phyloP scores from a whole-genome alignment of 805 yeast genomes.

The Candida odintsovae region DNA sequence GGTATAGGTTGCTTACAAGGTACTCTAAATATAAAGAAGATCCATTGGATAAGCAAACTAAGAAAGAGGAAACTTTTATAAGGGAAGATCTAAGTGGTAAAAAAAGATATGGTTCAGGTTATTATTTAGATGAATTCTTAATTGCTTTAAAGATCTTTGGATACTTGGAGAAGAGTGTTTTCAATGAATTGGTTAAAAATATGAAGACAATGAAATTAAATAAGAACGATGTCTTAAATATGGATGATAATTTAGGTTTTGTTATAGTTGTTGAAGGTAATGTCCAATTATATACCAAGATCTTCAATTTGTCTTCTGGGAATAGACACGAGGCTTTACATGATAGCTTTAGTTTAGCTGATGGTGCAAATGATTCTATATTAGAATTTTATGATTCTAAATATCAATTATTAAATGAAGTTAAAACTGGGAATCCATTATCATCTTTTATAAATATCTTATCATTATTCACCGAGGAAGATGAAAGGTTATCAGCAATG shows the following conservation, averaged over 20 bases:
- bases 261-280: constrained; percentile 91
- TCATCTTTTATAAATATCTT: constrained; percentile 79
- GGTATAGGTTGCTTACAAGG: constrained; percentile 58
- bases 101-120: constrained; percentile 42
- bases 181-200: constrained; percentile 85
- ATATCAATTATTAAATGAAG: constrained; percentile 73
- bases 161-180: constrained; percentile 82
- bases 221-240: constrained; percentile 65
- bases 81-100: constrained; percentile 35
- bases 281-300: constrained; percentile 67
- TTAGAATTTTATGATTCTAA: constrained; percentile 48
- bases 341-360: constrained; percentile 18
- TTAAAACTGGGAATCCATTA: constrained; percentile 78
- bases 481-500: constrained; percentile 7
- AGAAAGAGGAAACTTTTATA: constrained; percentile 4
- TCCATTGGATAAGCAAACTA: constrained; percentile 1
- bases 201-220: constrained; percentile 85
- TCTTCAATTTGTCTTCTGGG: constrained; percentile 14
- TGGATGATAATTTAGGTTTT: constrained; percentile 78
- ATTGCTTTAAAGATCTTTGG: constrained; percentile 93
- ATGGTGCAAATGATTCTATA: constrained; percentile 9
- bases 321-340: constrained; percentile 20
- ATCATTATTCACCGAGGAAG: constrained; percentile 58
- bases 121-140: constrained; percentile 82
- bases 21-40: constrained; percentile 41